Conservation (phyloP, 148 eudicot genomes). For the Amaranthus cruentus region DNA sequence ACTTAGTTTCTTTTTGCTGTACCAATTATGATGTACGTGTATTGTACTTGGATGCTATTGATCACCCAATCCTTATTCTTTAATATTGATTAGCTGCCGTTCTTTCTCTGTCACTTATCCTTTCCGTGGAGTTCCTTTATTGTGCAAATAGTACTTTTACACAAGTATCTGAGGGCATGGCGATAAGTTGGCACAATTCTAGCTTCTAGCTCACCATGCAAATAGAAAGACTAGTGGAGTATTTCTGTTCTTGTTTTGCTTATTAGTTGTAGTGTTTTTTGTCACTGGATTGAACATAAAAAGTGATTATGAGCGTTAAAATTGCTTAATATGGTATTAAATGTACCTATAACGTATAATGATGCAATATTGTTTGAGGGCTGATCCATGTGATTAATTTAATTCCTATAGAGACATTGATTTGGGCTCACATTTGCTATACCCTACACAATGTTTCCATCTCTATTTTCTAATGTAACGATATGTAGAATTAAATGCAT, state of each 20-base stretch:
- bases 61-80: not conserved
- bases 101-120: not conserved
- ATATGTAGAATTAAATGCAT: not conserved
- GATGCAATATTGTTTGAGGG: not conserved
- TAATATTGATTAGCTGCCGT: not conserved
- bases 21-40: not conserved
- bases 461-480: not conserved
- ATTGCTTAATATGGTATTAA: not conserved
- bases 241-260: not conserved
- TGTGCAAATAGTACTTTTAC: not conserved
- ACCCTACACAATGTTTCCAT: not conserved
- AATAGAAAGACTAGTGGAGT: not conserved
- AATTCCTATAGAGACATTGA: not conserved
- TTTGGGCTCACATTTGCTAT: not conserved
- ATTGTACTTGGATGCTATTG: not conserved
- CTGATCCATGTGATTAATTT: not conserved
- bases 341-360: not conserved
- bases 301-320: not conserved
- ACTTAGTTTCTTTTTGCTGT: not conserved
- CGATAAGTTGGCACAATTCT: not conserved
- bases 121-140: not conserved
- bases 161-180: not conserved
- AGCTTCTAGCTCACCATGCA: not conserved
- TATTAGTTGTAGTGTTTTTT: not conserved
- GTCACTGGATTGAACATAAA: not conserved